Percentiles rank a stretch among this genome's conserved stretches.
phyloP scores from a whole-genome alignment of 768 basidiomycete genomes.

The Leccinum pellstonianum region DNA sequence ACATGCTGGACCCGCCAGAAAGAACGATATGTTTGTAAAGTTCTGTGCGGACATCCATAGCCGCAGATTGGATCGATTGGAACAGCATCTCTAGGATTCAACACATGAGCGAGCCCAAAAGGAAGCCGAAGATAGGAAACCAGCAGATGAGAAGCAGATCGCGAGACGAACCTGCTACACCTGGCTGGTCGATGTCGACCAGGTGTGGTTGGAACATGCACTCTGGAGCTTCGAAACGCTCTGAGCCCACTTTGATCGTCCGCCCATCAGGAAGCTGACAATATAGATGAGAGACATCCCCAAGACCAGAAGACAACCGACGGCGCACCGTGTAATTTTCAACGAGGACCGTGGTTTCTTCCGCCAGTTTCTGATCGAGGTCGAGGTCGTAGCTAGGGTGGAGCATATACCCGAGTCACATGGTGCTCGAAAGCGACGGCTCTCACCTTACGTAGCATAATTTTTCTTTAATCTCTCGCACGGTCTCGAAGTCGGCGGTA shows the following conservation, averaged over 20 bases:
- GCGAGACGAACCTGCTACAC: slow-evolving; percentile 75
- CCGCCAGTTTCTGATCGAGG: slow-evolving; percentile 86
- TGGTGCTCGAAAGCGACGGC: background rate
- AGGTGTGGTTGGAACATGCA: slow-evolving; percentile 99
- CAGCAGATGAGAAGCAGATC: background rate
- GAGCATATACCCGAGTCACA: slow-evolving; percentile 1
- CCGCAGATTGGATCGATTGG: slow-evolving; percentile 89
- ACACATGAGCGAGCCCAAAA: background rate
- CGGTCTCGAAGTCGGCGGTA: slow-evolving; percentile 99
- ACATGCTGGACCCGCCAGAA: slow-evolving; percentile 98
- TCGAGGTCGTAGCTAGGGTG: slow-evolving; percentile 87
- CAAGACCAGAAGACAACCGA: background rate
- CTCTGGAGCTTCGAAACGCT: slow-evolving; percentile 98
- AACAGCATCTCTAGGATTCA: slow-evolving; percentile 81
- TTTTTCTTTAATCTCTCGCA: slow-evolving; percentile 98
- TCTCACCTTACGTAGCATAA: slow-evolving; percentile 92
- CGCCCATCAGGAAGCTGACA: slow-evolving; percentile 90
- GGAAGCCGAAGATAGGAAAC: background rate
- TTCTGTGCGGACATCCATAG: slow-evolving; percentile 85
- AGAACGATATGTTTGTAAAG: slow-evolving; percentile 98
- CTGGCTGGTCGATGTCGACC: slow-evolving; percentile 95
- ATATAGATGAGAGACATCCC: slow-evolving; percentile 6
- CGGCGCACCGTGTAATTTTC: slow-evolving; percentile 87
- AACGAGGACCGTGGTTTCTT: slow-evolving; percentile 95
- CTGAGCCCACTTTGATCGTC: slow-evolving; percentile 94